Conservation (phyloP, 73 alveolate genomes). For the Paramecium tetraurelia region DNA sequence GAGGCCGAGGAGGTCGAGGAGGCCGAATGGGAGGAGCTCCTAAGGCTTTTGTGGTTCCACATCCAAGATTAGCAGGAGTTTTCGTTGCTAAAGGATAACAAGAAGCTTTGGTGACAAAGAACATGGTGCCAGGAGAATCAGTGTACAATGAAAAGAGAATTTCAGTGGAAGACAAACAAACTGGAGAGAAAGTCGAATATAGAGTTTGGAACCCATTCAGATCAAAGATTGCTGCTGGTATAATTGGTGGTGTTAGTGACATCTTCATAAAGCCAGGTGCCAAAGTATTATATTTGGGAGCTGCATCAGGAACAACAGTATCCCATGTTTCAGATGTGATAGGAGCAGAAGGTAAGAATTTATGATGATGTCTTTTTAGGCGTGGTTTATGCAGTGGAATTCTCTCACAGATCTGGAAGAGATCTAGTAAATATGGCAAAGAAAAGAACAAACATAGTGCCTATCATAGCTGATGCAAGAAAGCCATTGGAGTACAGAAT, state of each 20-base stretch:
- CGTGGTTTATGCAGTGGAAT: constrained; percentile 98
- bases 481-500: constrained; percentile 98
- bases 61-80: constrained; percentile 94
- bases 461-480: constrained; percentile 99
- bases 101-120: constrained; percentile 94
- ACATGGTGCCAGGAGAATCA: constrained; percentile 96
- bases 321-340: constrained; percentile 99
- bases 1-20: constrained; percentile 72
- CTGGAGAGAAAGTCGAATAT: constrained; percentile 92
- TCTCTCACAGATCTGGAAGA: constrained; percentile 98
- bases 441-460: constrained; percentile 90
- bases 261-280: constrained; percentile 98
- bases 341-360: constrained; percentile 83
- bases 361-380: not conserved
- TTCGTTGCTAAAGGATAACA: constrained; percentile 85
- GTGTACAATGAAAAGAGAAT: constrained; percentile 91
- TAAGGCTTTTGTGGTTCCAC: constrained; percentile 85
- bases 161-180: constrained; percentile 74
- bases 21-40: constrained; percentile 85
- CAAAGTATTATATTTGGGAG: constrained; percentile 88
- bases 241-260: constrained; percentile 93
- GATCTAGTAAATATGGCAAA: constrained; percentile 98
- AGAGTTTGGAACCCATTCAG: constrained; percentile 99
- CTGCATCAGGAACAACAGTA: constrained; percentile 99
- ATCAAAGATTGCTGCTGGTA: constrained; percentile 98